These are phyloP conservation scores for Boletus fagicola DNA, from an alignment of 768 basidiomycete species.

Conservation along the genomic window DNA sequence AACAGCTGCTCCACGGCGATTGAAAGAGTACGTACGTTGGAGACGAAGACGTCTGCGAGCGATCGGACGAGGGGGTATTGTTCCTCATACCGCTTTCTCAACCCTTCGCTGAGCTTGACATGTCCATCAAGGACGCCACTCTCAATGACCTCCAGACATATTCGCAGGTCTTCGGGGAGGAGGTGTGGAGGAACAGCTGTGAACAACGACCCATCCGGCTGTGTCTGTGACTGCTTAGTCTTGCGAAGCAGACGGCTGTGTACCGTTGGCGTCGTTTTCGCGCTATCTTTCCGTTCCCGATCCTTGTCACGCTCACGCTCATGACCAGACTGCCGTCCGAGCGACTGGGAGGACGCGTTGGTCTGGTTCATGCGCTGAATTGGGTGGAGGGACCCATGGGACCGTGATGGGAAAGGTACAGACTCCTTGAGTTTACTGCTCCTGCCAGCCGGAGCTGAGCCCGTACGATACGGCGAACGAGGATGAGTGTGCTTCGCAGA, in stretches of 20 bases:
- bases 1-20: slow-evolving; percentile 14
- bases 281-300: slow-evolving; percentile 45
- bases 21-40: slow-evolving; percentile 63
- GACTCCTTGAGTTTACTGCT: slow-evolving; percentile 41
- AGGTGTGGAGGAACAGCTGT: slow-evolving; percentile 69
- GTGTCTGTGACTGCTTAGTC: slow-evolving; percentile 63
- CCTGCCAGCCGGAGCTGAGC: slow-evolving; percentile 41
- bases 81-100: slow-evolving; percentile 90
- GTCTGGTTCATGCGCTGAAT: slow-evolving; percentile 51
- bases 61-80: slow-evolving; percentile 93
- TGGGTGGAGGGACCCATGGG: slow-evolving; percentile 75
- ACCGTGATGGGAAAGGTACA: slow-evolving; percentile 77
- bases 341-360: slow-evolving; percentile 67
- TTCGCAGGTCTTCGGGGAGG: slow-evolving; percentile 82
- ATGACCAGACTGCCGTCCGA: slow-evolving; percentile 67
- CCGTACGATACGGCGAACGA: slow-evolving; percentile 71
- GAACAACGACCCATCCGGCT: slow-evolving; percentile 43
- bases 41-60: slow-evolving; percentile 93
- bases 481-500: slow-evolving; percentile 64
- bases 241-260: slow-evolving; percentile 58
- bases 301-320: slow-evolving; percentile 44
- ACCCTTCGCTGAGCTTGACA: slow-evolving; percentile 74
- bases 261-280: slow-evolving; percentile 34
- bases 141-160: slow-evolving; percentile 84
- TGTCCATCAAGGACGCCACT: slow-evolving; percentile 89